These are phyloP conservation scores for Podaxis sp. DNA, from an alignment of 768 basidiomycete species.

Conservation along the genomic window DNA sequence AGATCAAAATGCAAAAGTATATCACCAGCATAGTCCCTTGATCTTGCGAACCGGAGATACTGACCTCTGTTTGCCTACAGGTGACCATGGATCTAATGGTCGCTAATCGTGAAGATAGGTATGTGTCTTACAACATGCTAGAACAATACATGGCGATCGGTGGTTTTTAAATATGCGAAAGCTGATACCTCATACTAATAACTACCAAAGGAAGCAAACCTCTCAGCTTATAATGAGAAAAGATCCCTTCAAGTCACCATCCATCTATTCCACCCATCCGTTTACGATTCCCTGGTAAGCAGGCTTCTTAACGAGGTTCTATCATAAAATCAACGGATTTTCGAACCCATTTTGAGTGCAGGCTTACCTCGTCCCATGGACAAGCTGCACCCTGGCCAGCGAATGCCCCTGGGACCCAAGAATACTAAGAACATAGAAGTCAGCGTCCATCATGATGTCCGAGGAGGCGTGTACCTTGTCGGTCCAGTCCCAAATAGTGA, in stretches of 20 bases:
- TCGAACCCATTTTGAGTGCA: not conserved
- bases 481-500: slow-evolving; percentile 45
- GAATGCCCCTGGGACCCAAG: slow-evolving; percentile 38
- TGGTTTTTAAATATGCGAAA: no score
- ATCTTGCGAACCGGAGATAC: no score
- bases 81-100: no score
- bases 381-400: slow-evolving; percentile 35
- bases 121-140: not conserved
- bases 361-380: slow-evolving; percentile 35
- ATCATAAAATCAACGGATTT: not conserved
- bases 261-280: no score
- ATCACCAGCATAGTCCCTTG: no score
- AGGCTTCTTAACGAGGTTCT: not conserved
- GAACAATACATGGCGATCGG: no score
- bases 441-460: not conserved
- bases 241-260: no score
- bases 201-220: no score
- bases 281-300: not conserved
- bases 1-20: no score
- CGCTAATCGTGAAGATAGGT: not conserved
- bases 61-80: no score
- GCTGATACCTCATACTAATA: no score
- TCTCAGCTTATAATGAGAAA: no score
- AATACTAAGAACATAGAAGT: slow-evolving; percentile 26
- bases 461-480: slow-evolving; percentile 30